Evolutionary conservation across 306 rosid genomes (phyloP), one percentile per base, ranked within the genome.

Genomic region (Cercis canadensis): DNA sequence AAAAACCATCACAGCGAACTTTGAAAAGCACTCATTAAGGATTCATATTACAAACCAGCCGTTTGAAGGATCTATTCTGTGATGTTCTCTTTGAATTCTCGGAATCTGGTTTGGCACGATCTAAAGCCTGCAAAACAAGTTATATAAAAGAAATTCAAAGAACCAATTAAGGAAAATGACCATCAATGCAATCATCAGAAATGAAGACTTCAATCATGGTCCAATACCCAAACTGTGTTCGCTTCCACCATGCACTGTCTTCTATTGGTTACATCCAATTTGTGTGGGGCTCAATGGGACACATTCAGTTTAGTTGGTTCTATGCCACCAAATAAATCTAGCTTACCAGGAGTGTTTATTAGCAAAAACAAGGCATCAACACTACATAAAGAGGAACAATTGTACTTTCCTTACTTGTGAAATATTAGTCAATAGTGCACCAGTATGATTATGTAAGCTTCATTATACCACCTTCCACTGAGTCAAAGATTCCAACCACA

Each of bases 71-170:
- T 80, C 90, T 75, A 82, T 64, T 81, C 19, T 76, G 62, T 49
- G 78, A 70, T 10, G 73, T 70, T 78, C 70, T 83, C 87, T 82
- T 88, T 47, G 84, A 41, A 74, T 57, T 69, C 61, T 82, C 90
- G 8, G 24, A 24, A 58, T 85, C 89, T 13, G 90, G 96, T 83
- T 85, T 92, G 11, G 98, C 98, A 70, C 97, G 97, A 80, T 80
- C 97, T 55, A 92, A 75, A 78, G 96, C 87, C 95, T 92, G 59
- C 76, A 77, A 43, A 71, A 65, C 57, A 76, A 21, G 47, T 40
- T 61, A 69, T 14, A 37, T 65, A 17, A 5, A 4, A 8, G n/a
- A 14, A 64, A 53, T 11, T 57, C 29, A 24, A 69, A 13, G 72
- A 69, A 74, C 18, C 29, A 8, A 18, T 34, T 0, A 36, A 41